Percentiles rank a stretch among this genome's conserved stretches.
phyloP scores from a whole-genome alignment of 108 stramenopile species.

The Skeletonema potamos region DNA sequence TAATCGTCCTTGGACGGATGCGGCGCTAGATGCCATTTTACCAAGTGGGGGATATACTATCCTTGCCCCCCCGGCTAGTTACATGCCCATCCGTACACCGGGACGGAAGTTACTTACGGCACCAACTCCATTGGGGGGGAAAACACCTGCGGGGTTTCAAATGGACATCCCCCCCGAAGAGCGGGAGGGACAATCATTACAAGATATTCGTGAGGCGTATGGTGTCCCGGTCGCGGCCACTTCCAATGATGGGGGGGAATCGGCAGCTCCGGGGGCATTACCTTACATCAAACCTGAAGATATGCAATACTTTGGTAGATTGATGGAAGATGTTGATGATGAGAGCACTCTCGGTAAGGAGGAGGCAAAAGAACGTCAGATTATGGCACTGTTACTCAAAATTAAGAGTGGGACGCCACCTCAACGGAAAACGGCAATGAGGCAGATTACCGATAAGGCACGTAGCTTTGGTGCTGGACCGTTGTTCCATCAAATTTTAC shows the following conservation, averaged over 20 bases:
- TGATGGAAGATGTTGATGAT: slow-evolving; percentile 90
- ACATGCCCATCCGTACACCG: slow-evolving; percentile 94
- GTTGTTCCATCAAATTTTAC: slow-evolving; percentile 97
- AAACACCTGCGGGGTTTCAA: slow-evolving; percentile 86
- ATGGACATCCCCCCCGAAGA: slow-evolving; percentile 94
- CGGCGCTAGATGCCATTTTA: slow-evolving; percentile 94
- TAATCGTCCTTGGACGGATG: slow-evolving; percentile 95
- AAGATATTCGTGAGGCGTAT: slow-evolving; percentile 91
- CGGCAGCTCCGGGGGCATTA: slow-evolving; percentile 52
- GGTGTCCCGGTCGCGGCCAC: slow-evolving; percentile 85
- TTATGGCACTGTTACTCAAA: slow-evolving; percentile 93
- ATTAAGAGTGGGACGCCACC: slow-evolving; percentile 99
- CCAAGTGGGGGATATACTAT: slow-evolving; percentile 89
- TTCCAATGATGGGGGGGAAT: slow-evolving; percentile 53
- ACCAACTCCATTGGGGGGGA: slow-evolving; percentile 81
- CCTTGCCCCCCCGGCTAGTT: slow-evolving; percentile 86
- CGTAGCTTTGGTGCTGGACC: slow-evolving; percentile 94
- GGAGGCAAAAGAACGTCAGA: slow-evolving; percentile 83
- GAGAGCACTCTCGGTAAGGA: slow-evolving; percentile 69
- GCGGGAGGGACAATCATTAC: slow-evolving; percentile 61
- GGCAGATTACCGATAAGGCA: slow-evolving; percentile 98
- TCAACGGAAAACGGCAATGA: slow-evolving; percentile 97
- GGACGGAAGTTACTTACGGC: slow-evolving; percentile 89
- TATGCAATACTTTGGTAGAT: slow-evolving; percentile 97
- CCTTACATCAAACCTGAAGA: slow-evolving; percentile 99